Percentiles rank a stretch among this genome's conserved stretches.
Evolutionary conservation across 148 eudicot species (phyloP).

Genomic region (Selenicereus undatus): DNA sequence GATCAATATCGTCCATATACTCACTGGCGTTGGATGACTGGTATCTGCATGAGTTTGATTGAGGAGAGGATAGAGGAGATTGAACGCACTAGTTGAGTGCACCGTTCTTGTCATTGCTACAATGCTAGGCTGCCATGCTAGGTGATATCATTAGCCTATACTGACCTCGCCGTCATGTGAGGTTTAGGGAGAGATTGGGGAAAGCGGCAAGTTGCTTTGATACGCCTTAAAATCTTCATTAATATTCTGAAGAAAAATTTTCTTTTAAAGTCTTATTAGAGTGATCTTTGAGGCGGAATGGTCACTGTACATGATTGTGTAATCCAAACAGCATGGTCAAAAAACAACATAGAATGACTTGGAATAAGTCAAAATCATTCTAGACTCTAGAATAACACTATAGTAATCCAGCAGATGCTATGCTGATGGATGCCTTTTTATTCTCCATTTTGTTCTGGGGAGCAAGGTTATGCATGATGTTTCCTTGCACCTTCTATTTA

Average conservation of each 20-base stretch:
- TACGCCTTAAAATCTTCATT: background rate
- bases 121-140: background rate
- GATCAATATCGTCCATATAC: background rate
- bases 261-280: background rate
- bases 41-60: background rate
- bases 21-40: background rate
- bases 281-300: background rate
- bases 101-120: background rate
- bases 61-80: background rate
- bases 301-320: no score
- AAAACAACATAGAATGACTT: no score
- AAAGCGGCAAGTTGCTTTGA: background rate
- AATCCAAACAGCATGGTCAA: no score
- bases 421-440: no score
- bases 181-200: background rate
- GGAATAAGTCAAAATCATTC: no score
- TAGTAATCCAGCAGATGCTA: no score
- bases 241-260: no score
- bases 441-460: no score
- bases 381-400: no score
- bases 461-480: no score
- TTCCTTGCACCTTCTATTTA: no score
- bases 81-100: background rate
- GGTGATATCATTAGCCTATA: background rate
- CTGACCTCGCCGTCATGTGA: background rate